A percentile compares a stretch with the other conserved stretches of the same genome.
These are phyloP conservation scores for Aspergillus baeticus DNA, from an alignment of 495 filamentous ascomycete genomes.

Conservation along the genomic window DNA sequence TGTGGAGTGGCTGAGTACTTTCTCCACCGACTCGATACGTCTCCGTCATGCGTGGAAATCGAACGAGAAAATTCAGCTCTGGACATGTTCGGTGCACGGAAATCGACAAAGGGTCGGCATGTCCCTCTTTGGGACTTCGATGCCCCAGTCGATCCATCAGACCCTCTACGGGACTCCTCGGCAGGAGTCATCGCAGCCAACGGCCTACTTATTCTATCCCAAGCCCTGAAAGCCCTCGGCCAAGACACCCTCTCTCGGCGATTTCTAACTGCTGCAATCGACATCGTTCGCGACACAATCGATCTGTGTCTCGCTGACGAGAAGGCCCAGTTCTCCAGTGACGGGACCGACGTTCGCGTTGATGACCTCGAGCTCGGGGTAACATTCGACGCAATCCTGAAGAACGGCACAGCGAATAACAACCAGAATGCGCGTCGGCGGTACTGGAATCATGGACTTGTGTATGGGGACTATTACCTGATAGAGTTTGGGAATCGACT, in stretches of 20 bases:
- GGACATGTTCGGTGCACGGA: background rate
- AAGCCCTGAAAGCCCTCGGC: slow-evolving; percentile 20
- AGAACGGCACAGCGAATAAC: slow-evolving; percentile 39
- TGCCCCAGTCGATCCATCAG: slow-evolving; percentile 28
- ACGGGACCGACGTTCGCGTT: slow-evolving; percentile 1
- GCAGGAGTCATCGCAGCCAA: slow-evolving; percentile 42
- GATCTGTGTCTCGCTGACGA: slow-evolving; percentile 14
- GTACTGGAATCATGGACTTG: slow-evolving; percentile 37
- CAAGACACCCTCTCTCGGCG: slow-evolving; percentile 15
- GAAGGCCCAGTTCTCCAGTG: background rate
- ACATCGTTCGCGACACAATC: slow-evolving; percentile 23
- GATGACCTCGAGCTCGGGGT: slow-evolving; percentile 17
- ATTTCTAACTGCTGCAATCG: slow-evolving; percentile 29
- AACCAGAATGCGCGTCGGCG: slow-evolving; percentile 24
- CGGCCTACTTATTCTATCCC: slow-evolving; percentile 32
- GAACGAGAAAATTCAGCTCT: slow-evolving; percentile 2
- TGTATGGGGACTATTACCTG: slow-evolving; percentile 47
- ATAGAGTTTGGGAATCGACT: slow-evolving; percentile 40
- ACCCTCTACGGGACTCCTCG: slow-evolving; percentile 31
- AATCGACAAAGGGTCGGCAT: slow-evolving; percentile 12
- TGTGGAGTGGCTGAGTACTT: slow-evolving; percentile 39
- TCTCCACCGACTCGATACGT: slow-evolving; percentile 20
- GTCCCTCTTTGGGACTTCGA: slow-evolving; percentile 43
- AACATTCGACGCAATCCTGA: slow-evolving; percentile 24
- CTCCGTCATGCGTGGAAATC: slow-evolving; percentile 19